Evolutionary conservation across 805 yeast species (phyloP), one percentile per base, ranked within the genome.

Genomic region (Candida insectorum): DNA sequence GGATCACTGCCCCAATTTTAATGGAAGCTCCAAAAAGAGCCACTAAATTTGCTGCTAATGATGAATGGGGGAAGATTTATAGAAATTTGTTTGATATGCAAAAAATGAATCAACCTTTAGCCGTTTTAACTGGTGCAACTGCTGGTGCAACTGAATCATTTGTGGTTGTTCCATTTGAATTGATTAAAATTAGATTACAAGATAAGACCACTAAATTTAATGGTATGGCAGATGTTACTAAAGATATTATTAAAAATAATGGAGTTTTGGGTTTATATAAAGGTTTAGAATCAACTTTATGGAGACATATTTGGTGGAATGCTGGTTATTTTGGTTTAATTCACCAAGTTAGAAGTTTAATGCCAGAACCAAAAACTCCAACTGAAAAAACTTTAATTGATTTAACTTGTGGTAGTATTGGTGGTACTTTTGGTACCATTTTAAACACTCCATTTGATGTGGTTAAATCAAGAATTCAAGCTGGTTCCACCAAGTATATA

Each of bases 1-100:
- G 99, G 46, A 93, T 93, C 51, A 68, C 85, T 19, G 96, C 98
- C 16, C 99, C 99, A 21, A 86, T 93, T 48, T 71, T 93, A 52
- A 93, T 93, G 98, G 99, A 93, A 62, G 98, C 97, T 10, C 98
- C 98, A 45, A 93, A 93, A 72, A 80, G 99, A 69, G 98, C 98
- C 26, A 89, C 96, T 46, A 93, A 93, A 62, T 93, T 93, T 58
- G 97, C 97, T 33, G 96, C 97, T 42, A 93, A 93, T 58, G 98
- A 93, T 58, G 94, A 87, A 60, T 93, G 95, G 83, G 91, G 95
- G 33, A 82, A 82, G 60, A 60, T 88, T 47, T 91, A 88, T 73
- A 77, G 77, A 47, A 69, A 69, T 19, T 56, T 65, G 14, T 87
- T 89, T 57, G 95, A 86, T 33, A 71, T 84, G 28, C 58, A 70